Base-by-base conservation (phyloP, 2,329 filamentous ascomycete genomes). In the Xylariaceae sp. region DNA sequence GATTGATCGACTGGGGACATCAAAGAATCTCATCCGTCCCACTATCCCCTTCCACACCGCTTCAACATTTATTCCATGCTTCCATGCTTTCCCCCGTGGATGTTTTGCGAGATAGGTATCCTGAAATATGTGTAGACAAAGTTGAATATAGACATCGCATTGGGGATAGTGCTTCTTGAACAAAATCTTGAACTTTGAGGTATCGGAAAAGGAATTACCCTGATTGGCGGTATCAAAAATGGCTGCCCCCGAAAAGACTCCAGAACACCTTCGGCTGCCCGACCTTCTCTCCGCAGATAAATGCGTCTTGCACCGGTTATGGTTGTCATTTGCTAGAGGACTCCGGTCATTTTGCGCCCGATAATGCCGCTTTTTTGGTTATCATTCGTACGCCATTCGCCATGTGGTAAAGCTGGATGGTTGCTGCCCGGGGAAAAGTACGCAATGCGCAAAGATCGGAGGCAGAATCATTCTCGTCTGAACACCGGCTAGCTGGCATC, bases 301-400 rank as follows among this genome's bases (percentile, higher is more conserved):
- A 44, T 41, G 48, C n/a, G n/a, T n/a, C n/a, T n/a, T n/a, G n/a
- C n/a, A n/a, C n/a, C n/a, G n/a, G n/a, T 24, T 50, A 36, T 46
- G 49, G 41, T 50, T 47, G 51, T 53, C 48, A 46, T 51, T 40
- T 50, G 46, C n/a, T n/a, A 48, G 31, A 36, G 45, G 46, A 57
- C 54, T 40, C 48, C 47, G 52, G 48, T 50, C 50, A 54, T 55
- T 50, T 53, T 57, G 50, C 50, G 52, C 55, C 56, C 49, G 47
- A 53, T 31, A 44, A 59, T 60, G 54, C 57, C 56, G 55, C 55
- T 56, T 47, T 47, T 48, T 46, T 36, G 36, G n/a, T 50, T 62
- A 61, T 59, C 54, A 49, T 60, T 61, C 57, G 58, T 66, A 60
- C 63, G 62, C 63, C 63, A 54, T 65, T 65, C 63, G 62, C 63